phyloP scores from a whole-genome alignment of 2,329 filamentous ascomycete genomes.

The Coniochaeta sp. region DNA sequence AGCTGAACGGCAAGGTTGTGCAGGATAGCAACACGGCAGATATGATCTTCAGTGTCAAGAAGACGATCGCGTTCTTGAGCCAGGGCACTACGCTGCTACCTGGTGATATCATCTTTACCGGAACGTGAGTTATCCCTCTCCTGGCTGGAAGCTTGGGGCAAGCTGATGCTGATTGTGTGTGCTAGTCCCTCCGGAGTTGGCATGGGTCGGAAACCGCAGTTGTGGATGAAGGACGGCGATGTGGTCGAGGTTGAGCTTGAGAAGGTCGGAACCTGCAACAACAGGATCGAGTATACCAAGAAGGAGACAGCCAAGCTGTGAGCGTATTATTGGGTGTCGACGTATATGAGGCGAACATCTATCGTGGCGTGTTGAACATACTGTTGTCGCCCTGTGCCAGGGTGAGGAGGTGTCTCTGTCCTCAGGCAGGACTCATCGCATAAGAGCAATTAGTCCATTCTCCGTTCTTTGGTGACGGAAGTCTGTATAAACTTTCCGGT shows the following conservation, averaged over 20 bases:
- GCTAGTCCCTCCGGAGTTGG: conserved; percentile 15
- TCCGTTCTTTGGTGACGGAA: too few relatives aligned
- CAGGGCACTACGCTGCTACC: conserved; percentile 55
- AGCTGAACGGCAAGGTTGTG: conserved; percentile 49
- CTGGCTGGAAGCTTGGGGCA: neutral
- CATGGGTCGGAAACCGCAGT: conserved; percentile 57
- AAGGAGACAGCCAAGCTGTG: conserved; percentile 3
- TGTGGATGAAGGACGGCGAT: conserved; percentile 66
- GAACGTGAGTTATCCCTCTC: conserved; percentile 38
- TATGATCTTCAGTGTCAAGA: conserved; percentile 55
- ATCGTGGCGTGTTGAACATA: neutral
- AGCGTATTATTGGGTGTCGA: too few relatives aligned
- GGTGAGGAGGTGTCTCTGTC: neutral
- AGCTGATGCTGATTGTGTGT: neutral
- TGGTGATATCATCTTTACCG: conserved; percentile 60
- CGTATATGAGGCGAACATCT: too few relatives aligned
- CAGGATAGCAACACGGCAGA: conserved; percentile 51
- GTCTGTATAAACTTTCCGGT: neutral
- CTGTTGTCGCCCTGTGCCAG: neutral
- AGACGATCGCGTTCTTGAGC: conserved; percentile 52
- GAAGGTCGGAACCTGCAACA: conserved; percentile 52
- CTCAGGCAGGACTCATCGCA: too few relatives aligned
- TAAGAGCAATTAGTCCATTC: too few relatives aligned
- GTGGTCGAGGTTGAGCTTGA: conserved; percentile 62
- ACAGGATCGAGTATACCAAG: conserved; percentile 35